Base-by-base conservation (phyloP, 495 filamentous ascomycete genomes). In the Bombardia bombarda region DNA sequence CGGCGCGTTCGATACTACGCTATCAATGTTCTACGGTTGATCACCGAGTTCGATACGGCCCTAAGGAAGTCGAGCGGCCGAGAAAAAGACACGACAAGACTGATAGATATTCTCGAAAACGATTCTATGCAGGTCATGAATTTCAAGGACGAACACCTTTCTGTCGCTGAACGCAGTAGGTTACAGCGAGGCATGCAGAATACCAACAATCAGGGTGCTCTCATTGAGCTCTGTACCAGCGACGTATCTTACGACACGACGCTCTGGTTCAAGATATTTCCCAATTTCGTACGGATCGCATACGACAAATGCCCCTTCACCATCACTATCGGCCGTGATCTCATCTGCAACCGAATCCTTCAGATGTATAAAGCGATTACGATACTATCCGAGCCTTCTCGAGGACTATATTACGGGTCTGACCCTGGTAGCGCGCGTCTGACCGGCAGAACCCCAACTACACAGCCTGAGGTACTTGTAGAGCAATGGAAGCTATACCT, bases 401-500 rank as follows among this genome's bases (percentile, higher is more conserved):
- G 84, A 32, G 73, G 73, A 10, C 73, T 74, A 10, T 78, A 79
- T 57, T 70, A 78, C 24, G 65, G 61, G 7, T 63, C 60, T 16
- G 69, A 69, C 21, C 62, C 52, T 32, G 72, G 50, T 37, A 68
- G 64, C 42, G 66, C 61, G 30, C 63, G 69, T 12, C 59, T 73
- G 17, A 57, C 69, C n/a, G 67, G 62, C 21, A 67, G 74, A 38
- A 79, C 55, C 32, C 83, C 82, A 23, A 84, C 83, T 3, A 83
- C 86, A 20, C 81, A 89, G 7, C 84, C 89, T 2, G 88, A 94
- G 39, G 80, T 93, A 30, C 68, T 98, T 42, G 78, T 97, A 45
- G 92, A 97, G 57, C 92, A 99, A 61, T 99, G 90, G 90, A 97
- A 95, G 62, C 68, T 97, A n/a, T 96, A 96, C 57, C 73, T 99